Base-by-base conservation (phyloP, 192 early-diverging fungal genomes). In the Helicostylum pulchrum region DNA sequence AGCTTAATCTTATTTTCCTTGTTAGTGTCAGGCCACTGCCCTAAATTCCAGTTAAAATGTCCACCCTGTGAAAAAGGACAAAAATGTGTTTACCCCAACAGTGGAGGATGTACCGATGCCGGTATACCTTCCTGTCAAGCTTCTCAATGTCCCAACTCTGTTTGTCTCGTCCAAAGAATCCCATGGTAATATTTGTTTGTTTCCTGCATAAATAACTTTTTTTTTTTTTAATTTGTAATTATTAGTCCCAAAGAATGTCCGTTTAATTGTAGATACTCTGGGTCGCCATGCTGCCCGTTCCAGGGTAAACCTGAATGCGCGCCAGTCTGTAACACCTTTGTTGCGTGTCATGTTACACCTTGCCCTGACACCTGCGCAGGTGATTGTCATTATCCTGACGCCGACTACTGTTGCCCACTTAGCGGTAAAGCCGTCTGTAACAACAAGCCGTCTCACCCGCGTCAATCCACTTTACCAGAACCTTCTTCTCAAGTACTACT, bases 221-320 rank as follows among this genome's bases (percentile, higher is more conserved):
- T n/a, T n/a, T n/a, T 12, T 12, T 1, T 31, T 21, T 26, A 9
- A 45, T 43, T 1, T 0, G 21, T 17, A 8, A 43, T 51, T 8
- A 17, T 11, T 39, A 67, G 65, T 48, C 65, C 65, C 31, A n/a
- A 39, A 11, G 65, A 57, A n/a, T 67, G 65, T 45, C 65, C 54
- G 1, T 51, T 26, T 17, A 32, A 26, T 21, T 67, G 65, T 51
- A 4, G 32, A 42, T 67, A 67, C 23, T 20, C 17, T 12, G 47
- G 47, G 8, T 45, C 65, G 4, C 31, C 46, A 0, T 67, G 65
- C 26, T 67, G 65, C 15, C 48, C 65, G 8, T 52, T 67, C 39
- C 8, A 47, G 11, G 56, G 46, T 3, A 32, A 23, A 43, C 65
- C 65, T 6, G 31, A 26, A 1, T 67, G 65, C 12, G 48, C 47